Evolutionary conservation across 257 asterid genomes (phyloP), one percentile per base, ranked within the genome.

Genomic region (Scutellaria galericulata): DNA sequence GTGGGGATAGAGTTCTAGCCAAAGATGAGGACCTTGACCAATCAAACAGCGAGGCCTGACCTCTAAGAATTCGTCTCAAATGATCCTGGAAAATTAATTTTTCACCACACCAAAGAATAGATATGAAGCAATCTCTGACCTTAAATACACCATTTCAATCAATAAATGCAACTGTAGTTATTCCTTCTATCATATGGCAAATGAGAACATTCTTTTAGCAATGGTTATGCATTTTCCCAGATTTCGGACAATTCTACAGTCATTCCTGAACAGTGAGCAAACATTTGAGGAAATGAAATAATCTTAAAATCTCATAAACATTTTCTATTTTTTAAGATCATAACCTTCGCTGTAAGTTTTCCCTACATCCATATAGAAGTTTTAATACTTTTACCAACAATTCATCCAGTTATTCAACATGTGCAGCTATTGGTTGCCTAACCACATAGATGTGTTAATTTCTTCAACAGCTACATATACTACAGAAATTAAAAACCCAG

Each of bases 1-100:
- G 89, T 44, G 99, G 98, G 76, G 99, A 95, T 51, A 95, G 90
- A 59, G 98, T 92, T 80, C 92, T 88, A 6, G 98, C 96, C 85
- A 95, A 83, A 75, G 96, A 92, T 79, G 90, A 83, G 41, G 98
- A 90, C 80, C 98, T 90, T 72, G 99, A 92, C 98, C 98, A 90
- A 85, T 90, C 98, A 83, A 95, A 95, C 42, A 92, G 77, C 20
- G 98, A 90, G 50, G 97, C 87, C 83, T 92, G 98, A 69, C 99
- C 98, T 82, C 99, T 87, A 59, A 95, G 97, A 86, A 95, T 92
- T 77, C 96, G 86, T 77, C 97, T 85, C 88, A 95, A 85, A 84
- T 95, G 96, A 74, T 95, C 99, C 99, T 95, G 88, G 74, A 71
- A 78, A 20, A 41, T 48, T 53, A 31, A 24, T 24, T 24, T 24